These are phyloP conservation scores for Pseudisothecium myosuroides DNA, from an alignment of 225 moss, liverwort and hornwort species.

Conservation along the genomic window DNA sequence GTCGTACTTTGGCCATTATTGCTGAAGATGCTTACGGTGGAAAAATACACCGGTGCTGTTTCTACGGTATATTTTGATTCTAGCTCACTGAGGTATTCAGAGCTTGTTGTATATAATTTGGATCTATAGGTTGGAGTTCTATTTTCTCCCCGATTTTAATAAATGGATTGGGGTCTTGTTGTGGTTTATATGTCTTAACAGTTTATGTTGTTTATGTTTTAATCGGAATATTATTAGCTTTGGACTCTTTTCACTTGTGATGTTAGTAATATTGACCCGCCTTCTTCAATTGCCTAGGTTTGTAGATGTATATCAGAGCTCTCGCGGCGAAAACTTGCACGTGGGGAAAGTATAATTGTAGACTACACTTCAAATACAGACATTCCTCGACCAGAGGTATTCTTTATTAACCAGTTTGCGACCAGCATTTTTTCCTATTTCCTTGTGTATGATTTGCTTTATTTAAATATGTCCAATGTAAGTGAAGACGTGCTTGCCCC, in stretches of 20 bases:
- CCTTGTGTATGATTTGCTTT: background rate
- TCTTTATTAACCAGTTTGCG: background rate
- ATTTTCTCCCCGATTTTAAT: background rate
- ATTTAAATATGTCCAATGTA: background rate
- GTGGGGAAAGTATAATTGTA: slow-evolving; percentile 22
- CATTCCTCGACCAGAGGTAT: slow-evolving; percentile 34
- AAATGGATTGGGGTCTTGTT: background rate
- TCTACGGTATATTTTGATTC: slow-evolving; percentile 20
- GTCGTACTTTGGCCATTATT: slow-evolving; percentile 45
- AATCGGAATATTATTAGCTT: background rate
- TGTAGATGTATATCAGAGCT: slow-evolving; percentile 43
- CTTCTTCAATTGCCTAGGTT: slow-evolving; percentile 15
- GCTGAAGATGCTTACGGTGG: slow-evolving; percentile 28
- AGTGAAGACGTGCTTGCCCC: background rate
- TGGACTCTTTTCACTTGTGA: background rate
- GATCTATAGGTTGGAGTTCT: background rate
- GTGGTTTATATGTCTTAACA: background rate
- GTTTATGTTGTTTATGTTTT: background rate
- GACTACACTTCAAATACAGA: slow-evolving; percentile 18
- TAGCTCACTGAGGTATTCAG: background rate
- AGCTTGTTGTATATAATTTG: background rate
- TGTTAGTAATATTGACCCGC: background rate
- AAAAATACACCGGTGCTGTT: slow-evolving; percentile 35
- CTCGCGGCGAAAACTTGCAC: slow-evolving; percentile 26
- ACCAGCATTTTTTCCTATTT: background rate